Conservation (phyloP, 257 asterid species). For the Solanum chilense region DNA sequence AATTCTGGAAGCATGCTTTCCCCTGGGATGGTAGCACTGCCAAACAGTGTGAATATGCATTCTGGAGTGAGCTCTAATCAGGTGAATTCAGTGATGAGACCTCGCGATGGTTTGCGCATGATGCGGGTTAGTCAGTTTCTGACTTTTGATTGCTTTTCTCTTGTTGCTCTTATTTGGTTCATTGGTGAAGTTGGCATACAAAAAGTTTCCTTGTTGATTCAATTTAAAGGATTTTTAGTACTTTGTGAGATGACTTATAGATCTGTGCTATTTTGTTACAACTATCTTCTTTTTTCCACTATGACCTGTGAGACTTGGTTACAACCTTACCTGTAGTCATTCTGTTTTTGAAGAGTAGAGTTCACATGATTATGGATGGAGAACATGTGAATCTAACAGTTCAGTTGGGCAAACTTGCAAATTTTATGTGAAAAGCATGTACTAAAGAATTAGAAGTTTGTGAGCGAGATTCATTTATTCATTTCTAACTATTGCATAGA, state of each 20-base stretch:
- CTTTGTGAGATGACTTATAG: neutral
- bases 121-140: conserved; percentile 53
- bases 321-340: neutral
- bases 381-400: neutral
- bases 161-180: neutral
- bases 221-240: neutral
- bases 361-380: neutral
- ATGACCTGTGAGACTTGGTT: neutral
- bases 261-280: neutral
- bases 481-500: neutral
- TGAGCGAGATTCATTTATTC: neutral
- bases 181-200: neutral
- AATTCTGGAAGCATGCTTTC: conserved; percentile 57
- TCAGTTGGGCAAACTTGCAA: neutral
- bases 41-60: conserved; percentile 46
- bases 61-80: conserved; percentile 59
- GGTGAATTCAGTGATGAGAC: conserved; percentile 51
- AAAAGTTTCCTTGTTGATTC: neutral
- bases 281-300: neutral
- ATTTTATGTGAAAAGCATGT: neutral
- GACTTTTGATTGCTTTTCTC: neutral
- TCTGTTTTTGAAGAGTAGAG: neutral
- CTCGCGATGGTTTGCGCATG: conserved; percentile 56
- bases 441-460: neutral
- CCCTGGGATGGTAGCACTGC: conserved; percentile 47